Evolutionary conservation across 768 basidiomycete genomes (phyloP).

Genomic region (Sutorius australiensis): DNA sequence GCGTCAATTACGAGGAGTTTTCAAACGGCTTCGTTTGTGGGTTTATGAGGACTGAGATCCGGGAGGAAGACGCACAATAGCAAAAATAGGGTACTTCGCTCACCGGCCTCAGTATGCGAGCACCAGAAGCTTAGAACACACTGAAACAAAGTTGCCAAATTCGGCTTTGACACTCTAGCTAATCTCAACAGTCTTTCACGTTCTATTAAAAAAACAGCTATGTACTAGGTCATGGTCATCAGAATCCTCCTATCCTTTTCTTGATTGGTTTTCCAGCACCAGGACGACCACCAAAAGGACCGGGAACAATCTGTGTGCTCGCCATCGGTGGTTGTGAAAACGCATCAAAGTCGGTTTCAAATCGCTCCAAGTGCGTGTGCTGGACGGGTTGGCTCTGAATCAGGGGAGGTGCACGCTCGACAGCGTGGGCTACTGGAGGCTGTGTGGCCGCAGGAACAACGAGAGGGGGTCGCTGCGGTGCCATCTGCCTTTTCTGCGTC

Average conservation of each 20-base stretch:
- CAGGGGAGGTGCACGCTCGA: background rate
- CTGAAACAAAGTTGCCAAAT: constrained; percentile 25
- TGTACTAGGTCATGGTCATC: constrained; percentile 14
- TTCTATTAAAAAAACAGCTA: background rate
- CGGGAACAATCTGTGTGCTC: constrained; percentile 71
- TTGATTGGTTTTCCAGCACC: constrained; percentile 42
- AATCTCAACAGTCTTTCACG: background rate
- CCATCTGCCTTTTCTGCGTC: constrained; percentile 22
- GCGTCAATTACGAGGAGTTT: constrained; percentile 38
- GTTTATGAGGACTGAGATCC: constrained; percentile 7
- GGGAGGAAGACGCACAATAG: constrained; percentile 18
- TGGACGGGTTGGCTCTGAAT: constrained; percentile 12
- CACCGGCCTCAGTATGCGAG: constrained; percentile 14
- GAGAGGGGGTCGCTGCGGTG: constrained; percentile 37
- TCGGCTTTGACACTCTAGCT: background rate
- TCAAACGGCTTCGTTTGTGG: constrained; percentile 14
- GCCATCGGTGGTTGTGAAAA: constrained; percentile 45
- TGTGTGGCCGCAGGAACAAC: constrained; percentile 32
- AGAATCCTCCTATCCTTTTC: constrained; percentile 78
- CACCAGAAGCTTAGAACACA: background rate
- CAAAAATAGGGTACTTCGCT: constrained; percentile 22
- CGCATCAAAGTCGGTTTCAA: constrained; percentile 4
- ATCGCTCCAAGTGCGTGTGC: constrained; percentile 17
- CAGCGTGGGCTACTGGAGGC: constrained; percentile 13
- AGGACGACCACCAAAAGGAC: constrained; percentile 65